These are phyloP conservation scores for Penicillium sumatraense DNA, from an alignment of 2,329 filamentous ascomycete genomes.

Conservation along the genomic window DNA sequence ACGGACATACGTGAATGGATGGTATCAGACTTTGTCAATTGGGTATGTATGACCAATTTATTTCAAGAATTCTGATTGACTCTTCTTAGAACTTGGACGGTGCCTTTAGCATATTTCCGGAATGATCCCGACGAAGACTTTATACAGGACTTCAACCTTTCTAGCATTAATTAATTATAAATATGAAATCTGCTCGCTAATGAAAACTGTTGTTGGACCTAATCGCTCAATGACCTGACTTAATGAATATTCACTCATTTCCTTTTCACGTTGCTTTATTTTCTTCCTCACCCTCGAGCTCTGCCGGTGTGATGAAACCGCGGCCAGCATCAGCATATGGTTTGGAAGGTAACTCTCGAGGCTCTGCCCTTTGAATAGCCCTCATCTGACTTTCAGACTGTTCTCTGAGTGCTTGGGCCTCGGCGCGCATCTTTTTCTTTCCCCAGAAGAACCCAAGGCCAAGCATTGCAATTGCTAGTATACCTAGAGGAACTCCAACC, in stretches of 20 bases:
- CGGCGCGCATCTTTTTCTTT: not conserved
- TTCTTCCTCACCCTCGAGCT: not conserved
- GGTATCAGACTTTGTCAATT: not conserved
- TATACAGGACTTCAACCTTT: no score
- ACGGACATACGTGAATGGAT: not conserved
- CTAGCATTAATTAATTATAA: no score
- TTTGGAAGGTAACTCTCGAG: not conserved
- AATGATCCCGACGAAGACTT: no score
- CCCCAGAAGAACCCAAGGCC: conserved; percentile 11
- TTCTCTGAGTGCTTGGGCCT: not conserved
- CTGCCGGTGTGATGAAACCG: not conserved
- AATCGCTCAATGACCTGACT: no score
- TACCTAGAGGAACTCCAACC: conserved; percentile 5
- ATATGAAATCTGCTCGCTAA: no score
- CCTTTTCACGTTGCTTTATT: no score
- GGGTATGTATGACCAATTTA: not conserved
- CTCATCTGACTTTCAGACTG: not conserved
- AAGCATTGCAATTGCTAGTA: conserved; percentile 4
- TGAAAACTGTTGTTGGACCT: no score
- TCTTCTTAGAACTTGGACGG: not conserved
- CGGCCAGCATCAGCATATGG: not conserved
- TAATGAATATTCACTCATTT: no score
- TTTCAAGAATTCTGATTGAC: not conserved
- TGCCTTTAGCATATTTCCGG: not conserved
- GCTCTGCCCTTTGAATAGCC: not conserved